Percentiles rank a stretch among this genome's conserved stretches.
These are phyloP conservation scores for Oenanthe javanica DNA, from an alignment of 140 eudicot species.

Conservation along the genomic window DNA sequence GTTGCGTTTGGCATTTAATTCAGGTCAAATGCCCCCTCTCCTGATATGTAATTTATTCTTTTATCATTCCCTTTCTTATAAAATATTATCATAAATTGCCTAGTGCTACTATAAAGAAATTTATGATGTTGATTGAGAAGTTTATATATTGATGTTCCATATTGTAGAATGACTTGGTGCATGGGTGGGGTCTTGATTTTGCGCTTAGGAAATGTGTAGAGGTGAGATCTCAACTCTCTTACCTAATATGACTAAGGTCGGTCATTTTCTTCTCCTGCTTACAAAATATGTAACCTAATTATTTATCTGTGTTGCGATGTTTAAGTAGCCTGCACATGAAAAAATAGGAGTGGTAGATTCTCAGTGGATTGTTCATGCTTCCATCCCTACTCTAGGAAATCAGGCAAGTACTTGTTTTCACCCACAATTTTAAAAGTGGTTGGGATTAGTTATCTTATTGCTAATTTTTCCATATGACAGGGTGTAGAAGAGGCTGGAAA, in stretches of 20 bases:
- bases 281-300: background rate
- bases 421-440: background rate
- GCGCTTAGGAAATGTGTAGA: constrained; percentile 82
- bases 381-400: constrained; percentile 78
- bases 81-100: background rate
- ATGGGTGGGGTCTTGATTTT: constrained; percentile 96
- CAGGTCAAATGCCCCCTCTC: constrained; percentile 46
- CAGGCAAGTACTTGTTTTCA: constrained; percentile 26
- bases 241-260: background rate
- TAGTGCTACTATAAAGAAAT: background rate
- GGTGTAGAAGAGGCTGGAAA: constrained; percentile 35
- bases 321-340: constrained; percentile 82
- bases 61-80: background rate
- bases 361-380: constrained; percentile 86
- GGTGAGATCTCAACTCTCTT: constrained; percentile 27
- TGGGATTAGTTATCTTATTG: background rate
- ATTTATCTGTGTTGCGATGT: background rate
- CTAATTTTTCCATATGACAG: constrained; percentile 13
- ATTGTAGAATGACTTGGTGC: constrained; percentile 83
- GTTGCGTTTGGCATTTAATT: constrained; percentile 94
- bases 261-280: background rate
- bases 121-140: background rate
- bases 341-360: constrained; percentile 92
- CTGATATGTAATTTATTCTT: background rate
- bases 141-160: background rate